These are phyloP conservation scores for Solanum okadae DNA, from an alignment of 257 asterid species.

Conservation along the genomic window DNA sequence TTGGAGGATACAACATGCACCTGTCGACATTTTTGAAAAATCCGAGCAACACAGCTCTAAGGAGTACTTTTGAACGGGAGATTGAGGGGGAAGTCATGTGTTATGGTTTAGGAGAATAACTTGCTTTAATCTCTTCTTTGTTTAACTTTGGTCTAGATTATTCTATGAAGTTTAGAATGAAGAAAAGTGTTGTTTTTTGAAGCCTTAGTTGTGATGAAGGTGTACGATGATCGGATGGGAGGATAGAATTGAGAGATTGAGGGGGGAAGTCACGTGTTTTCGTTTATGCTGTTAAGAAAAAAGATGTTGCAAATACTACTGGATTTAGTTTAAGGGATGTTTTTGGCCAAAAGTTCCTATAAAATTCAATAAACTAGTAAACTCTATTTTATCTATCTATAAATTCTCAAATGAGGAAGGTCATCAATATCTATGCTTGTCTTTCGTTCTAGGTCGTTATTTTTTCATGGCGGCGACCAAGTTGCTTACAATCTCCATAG, in stretches of 20 bases:
- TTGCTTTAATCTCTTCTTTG: neutral
- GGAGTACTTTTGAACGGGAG: neutral
- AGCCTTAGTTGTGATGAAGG: neutral
- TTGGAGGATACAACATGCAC: neutral
- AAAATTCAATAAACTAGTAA: neutral
- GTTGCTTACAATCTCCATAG: slow-evolving; percentile 23
- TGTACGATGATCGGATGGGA: neutral
- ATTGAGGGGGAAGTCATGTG: neutral
- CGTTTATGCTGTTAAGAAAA: neutral
- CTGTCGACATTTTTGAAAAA: neutral
- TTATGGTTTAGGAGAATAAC: neutral
- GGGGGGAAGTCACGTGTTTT: neutral
- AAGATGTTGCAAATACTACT: neutral
- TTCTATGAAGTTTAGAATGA: neutral
- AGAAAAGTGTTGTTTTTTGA: neutral
- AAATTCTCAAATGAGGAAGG: neutral
- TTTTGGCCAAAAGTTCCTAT: neutral
- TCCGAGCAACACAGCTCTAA: neutral
- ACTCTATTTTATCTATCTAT: neutral
- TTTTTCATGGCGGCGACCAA: slow-evolving; percentile 18
- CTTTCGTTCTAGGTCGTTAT: neutral
- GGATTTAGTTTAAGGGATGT: neutral
- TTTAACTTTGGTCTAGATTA: neutral
- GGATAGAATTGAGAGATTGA: neutral
- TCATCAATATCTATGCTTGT: neutral